Evolutionary conservation across 2,329 filamentous ascomycete genomes (phyloP).

Genomic region (Blastomyces parvus): DNA sequence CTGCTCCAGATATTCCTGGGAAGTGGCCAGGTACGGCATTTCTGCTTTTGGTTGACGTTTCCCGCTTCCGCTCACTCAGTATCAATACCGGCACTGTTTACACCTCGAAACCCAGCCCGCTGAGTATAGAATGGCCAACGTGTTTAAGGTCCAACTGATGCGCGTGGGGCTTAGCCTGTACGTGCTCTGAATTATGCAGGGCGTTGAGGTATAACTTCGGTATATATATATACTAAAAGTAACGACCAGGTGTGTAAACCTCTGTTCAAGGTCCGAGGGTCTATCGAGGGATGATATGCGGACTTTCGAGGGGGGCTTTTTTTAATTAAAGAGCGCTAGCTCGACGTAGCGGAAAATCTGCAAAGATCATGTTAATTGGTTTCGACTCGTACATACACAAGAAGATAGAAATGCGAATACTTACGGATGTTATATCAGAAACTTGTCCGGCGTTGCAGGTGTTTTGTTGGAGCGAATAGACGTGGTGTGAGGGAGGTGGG

Average conservation of each 20-base stretch:
- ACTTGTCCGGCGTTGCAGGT: background rate
- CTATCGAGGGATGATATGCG: background rate
- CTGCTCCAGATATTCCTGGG: constrained; percentile 85
- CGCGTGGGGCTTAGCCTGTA: background rate
- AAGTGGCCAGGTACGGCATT: constrained; percentile 77
- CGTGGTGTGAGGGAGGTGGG: background rate
- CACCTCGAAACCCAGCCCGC: background rate
- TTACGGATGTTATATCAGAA: background rate
- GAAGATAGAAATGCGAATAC: background rate
- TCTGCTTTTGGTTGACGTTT: too few species aligned
- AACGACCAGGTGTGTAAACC: background rate
- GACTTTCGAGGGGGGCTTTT: background rate
- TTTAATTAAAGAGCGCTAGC: too few species aligned
- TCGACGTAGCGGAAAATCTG: background rate
- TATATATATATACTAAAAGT: background rate
- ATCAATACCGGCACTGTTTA: too few species aligned
- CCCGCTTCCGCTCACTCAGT: background rate
- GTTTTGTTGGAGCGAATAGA: background rate
- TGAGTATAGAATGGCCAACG: background rate
- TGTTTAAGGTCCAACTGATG: background rate
- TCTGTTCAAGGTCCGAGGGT: background rate
- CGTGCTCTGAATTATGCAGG: background rate
- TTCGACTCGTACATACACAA: background rate
- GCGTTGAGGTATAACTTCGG: background rate
- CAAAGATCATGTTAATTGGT: background rate